phyloP scores from a whole-genome alignment of 2,329 filamentous ascomycete genomes.

The Zopfia rhizophila region DNA sequence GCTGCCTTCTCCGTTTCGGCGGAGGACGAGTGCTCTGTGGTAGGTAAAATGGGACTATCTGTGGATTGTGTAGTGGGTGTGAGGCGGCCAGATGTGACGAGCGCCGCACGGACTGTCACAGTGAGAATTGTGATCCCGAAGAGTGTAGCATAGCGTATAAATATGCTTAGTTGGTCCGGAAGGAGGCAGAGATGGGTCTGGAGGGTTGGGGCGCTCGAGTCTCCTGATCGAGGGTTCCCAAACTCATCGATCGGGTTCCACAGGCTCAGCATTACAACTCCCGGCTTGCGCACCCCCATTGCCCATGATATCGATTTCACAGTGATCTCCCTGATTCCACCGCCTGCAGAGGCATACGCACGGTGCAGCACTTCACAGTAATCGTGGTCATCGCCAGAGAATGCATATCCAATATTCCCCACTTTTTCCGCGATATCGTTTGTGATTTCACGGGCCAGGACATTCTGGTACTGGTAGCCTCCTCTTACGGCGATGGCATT shows the following conservation, averaged over 20 bases:
- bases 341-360: conserved; percentile 68
- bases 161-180: conserved; percentile 86
- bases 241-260: conserved; percentile 84
- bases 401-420: conserved; percentile 84
- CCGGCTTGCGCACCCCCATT: conserved; percentile 90
- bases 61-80: conserved; percentile 14
- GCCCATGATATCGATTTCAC: conserved; percentile 96
- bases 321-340: conserved; percentile 78
- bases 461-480: conserved; percentile 98
- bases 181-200: conserved; percentile 92
- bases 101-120: conserved; percentile 58
- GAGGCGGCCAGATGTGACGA: conserved; percentile 42
- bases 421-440: conserved; percentile 78
- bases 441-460: conserved; percentile 81
- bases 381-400: conserved; percentile 97
- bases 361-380: conserved; percentile 92
- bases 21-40: conserved; percentile 29
- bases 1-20: conserved; percentile 41
- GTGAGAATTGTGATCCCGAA: conserved; percentile 63
- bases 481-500: conserved; percentile 81
- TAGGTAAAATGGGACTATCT: conserved; percentile 42
- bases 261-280: conserved; percentile 86
- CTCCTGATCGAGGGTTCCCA: conserved; percentile 42
- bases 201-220: conserved; percentile 67
- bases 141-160: conserved; percentile 78